A percentile compares a stretch with the other conserved stretches of the same genome.
These are phyloP conservation scores for Sindora glabra DNA, from an alignment of 306 rosid species.

Conservation along the genomic window DNA sequence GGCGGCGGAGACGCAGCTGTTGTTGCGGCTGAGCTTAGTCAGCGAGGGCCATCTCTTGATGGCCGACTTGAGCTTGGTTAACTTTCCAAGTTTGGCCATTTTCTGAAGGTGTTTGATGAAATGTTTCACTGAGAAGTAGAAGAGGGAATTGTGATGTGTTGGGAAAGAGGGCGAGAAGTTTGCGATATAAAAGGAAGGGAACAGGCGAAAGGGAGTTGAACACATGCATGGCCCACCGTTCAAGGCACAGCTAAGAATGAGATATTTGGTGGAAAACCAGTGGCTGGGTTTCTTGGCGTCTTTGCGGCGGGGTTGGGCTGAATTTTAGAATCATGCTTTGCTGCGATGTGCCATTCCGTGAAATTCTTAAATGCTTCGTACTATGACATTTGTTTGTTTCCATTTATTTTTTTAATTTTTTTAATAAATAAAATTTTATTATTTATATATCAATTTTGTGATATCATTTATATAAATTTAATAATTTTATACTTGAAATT, in stretches of 20 bases:
- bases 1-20: conserved; percentile 25
- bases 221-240: conserved; percentile 68
- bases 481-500: too few relatives aligned
- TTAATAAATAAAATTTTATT: too few relatives aligned
- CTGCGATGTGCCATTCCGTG: too few relatives aligned
- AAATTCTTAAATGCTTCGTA: too few relatives aligned
- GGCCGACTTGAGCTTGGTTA: conserved; percentile 79
- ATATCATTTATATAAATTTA: too few relatives aligned
- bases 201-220: not conserved
- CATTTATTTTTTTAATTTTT: too few relatives aligned
- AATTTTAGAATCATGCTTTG: not conserved
- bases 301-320: conserved; percentile 5
- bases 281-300: conserved; percentile 31
- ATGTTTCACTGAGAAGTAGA: not conserved
- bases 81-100: conserved; percentile 72
- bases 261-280: conserved; percentile 35
- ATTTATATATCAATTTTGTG: too few relatives aligned
- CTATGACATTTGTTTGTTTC: too few relatives aligned
- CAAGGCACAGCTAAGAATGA: conserved; percentile 65
- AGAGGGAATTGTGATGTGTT: not conserved
- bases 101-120: conserved; percentile 20
- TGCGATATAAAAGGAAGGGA: conserved; percentile 25
- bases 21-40: conserved; percentile 51
- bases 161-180: conserved; percentile 30
- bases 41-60: conserved; percentile 76